Evolutionary conservation across 2,329 filamentous ascomycete genomes (phyloP), one percentile per base, ranked within the genome.

Genomic region (Periconia digitata): DNA sequence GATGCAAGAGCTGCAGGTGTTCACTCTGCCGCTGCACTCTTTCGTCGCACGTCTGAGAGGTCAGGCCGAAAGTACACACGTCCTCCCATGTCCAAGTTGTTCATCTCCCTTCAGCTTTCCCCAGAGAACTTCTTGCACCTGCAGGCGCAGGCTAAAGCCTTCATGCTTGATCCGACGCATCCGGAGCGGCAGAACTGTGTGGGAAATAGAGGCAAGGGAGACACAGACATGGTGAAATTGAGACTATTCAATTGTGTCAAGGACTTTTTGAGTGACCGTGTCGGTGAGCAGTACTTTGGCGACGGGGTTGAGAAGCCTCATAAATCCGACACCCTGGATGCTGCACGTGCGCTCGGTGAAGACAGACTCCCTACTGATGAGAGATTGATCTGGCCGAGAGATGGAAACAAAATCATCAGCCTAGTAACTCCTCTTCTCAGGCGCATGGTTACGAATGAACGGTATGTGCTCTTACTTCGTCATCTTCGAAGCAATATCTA

Each of bases 381-480:
- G 36, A 73, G 73, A 7, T 70, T 79, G 46, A 65, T 78, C 13
- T 84, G 80, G 80, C 80, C 81, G 3, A 69, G 72, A 40, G 79
- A 83, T 54, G 74, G 75, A 42, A 78, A 80, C 47, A 77, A 77
- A 50, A 80, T 83, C 42, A 79, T 83, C 35, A 73, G 76, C n/a
- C 66, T 81, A 18, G 76, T 82, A n/a, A 82, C 79, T 51, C 80
- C 80, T 12, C 62, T 83, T 39, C 69, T 84, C 49, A 67, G 80
- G 47, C 72, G 80, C 20, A 82, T 83, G 79, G 79, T 83, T 12
- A 83, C 80, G 15, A 84, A 84, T 49, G 81, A 83, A 60, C 72
- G 80, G 40, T 40, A 40, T 17, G 38, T 40, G n/a, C 18, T n/a
- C 21, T 15, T n/a, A 16, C 12, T n/a, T 16, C 10, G 20, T 40